A percentile compares a stretch with the other conserved stretches of the same genome.
Evolutionary conservation across 2,329 filamentous ascomycete species (phyloP).

Genomic region (Camillea tinctor): DNA sequence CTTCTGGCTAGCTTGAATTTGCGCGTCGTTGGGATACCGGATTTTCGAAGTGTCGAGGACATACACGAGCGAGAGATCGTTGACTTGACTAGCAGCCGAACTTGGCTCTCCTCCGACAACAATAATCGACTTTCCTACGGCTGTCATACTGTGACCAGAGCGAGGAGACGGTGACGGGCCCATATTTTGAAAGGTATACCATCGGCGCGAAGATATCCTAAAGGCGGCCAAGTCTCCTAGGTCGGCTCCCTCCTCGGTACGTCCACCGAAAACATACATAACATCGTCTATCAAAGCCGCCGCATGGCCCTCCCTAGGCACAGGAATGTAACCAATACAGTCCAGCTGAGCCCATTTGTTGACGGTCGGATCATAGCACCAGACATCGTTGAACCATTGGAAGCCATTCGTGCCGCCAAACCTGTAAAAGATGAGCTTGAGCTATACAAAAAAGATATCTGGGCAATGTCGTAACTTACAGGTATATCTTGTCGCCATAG

Average conservation of each 20-base stretch:
- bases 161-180: slow-evolving; percentile 89
- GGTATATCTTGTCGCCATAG: slow-evolving; percentile 88
- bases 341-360: slow-evolving; percentile 88
- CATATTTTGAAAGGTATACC: slow-evolving; percentile 99
- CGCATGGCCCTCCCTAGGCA: slow-evolving; percentile 90
- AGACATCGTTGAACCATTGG: slow-evolving; percentile 98
- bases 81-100: slow-evolving; percentile 74
- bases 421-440: slow-evolving; percentile 42
- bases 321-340: slow-evolving; percentile 96
- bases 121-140: slow-evolving; percentile 87
- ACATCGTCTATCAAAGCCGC: slow-evolving; percentile 93
- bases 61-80: slow-evolving; percentile 86
- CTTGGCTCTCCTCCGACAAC: slow-evolving; percentile 94
- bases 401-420: slow-evolving; percentile 96
- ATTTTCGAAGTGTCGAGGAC: slow-evolving; percentile 95
- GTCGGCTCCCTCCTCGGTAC: slow-evolving; percentile 89
- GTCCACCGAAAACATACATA: slow-evolving; percentile 98
- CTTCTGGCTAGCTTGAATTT: slow-evolving; percentile 41
- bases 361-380: slow-evolving; percentile 83
- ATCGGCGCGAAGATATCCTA: slow-evolving; percentile 73
- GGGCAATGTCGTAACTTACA: slow-evolving; percentile 57
- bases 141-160: slow-evolving; percentile 97
- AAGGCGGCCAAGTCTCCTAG: slow-evolving; percentile 88
- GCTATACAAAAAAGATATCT: neutral
- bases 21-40: slow-evolving; percentile 82